Conservation (phyloP, 1,284 basidiomycete species). For the Thecaphora thlaspeos region DNA sequence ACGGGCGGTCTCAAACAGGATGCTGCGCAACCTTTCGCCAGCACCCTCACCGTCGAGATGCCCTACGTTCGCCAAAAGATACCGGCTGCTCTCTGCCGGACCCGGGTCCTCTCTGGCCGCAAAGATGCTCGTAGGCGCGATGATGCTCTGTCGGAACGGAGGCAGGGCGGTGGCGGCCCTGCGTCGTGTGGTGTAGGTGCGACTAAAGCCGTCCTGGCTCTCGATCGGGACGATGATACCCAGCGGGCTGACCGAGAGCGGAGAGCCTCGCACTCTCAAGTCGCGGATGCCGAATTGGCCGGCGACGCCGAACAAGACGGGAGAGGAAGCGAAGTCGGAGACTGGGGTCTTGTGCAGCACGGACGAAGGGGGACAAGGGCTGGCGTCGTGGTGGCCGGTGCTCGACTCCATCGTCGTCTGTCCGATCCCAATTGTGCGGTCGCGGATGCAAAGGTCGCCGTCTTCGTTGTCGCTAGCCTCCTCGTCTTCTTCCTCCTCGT, state of each 20-base stretch:
- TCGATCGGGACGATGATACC: background rate
- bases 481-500: too few species aligned
- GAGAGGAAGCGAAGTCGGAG: background rate
- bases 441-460: too few species aligned
- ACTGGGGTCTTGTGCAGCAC: background rate
- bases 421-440: too few species aligned
- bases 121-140: background rate
- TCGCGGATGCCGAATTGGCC: background rate
- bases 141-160: background rate
- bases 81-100: background rate
- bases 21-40: background rate
- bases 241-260: background rate
- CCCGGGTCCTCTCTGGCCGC: background rate
- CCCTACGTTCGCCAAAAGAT: background rate
- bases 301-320: background rate
- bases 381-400: too few species aligned
- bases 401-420: too few species aligned
- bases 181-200: background rate
- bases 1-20: too few species aligned
- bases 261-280: background rate
- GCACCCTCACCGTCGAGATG: background rate
- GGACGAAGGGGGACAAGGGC: background rate
- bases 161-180: background rate
- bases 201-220: background rate
- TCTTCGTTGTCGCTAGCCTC: too few species aligned